Percentiles rank a stretch among this genome's conserved stretches.
These are phyloP conservation scores for Candida manassasensis DNA, from an alignment of 805 yeast genomes.

Conservation along the genomic window DNA sequence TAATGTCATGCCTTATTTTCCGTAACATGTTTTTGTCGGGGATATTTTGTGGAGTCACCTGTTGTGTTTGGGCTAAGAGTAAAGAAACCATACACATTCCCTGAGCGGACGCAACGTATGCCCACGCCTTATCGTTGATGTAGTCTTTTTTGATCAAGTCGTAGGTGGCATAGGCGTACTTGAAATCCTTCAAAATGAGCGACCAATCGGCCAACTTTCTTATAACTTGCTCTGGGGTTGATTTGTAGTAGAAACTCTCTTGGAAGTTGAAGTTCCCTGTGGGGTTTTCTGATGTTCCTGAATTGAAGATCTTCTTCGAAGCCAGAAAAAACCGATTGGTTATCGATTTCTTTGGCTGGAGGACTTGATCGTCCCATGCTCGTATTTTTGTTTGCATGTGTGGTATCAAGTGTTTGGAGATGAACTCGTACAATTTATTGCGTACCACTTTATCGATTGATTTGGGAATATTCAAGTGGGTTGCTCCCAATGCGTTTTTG, in stretches of 20 bases:
- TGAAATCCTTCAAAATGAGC: constrained; percentile 84
- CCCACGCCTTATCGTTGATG: constrained; percentile 73
- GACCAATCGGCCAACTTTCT: constrained; percentile 91
- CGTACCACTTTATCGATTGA: constrained; percentile 38
- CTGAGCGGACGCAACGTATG: constrained; percentile 74
- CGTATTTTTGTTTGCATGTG: constrained; percentile 82
- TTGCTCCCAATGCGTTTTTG: constrained; percentile 6
- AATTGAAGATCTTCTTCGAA: constrained; percentile 49
- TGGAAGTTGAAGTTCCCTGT: constrained; percentile 38
- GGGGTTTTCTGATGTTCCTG: constrained; percentile 4
- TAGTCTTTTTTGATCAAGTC: constrained; percentile 79
- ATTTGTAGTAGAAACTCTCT: constrained; percentile 56
- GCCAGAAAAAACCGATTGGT: constrained; percentile 70
- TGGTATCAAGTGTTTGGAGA: constrained; percentile 56
- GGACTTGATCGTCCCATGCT: constrained; percentile 78
- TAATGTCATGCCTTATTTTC: constrained; percentile 49
- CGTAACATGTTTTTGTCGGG: constrained; percentile 39
- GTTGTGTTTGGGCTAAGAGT: constrained; percentile 52
- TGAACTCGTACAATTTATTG: constrained; percentile 41
- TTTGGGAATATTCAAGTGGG: constrained; percentile 23
- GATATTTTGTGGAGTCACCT: constrained; percentile 25
- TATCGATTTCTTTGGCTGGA: constrained; percentile 71
- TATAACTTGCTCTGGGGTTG: constrained; percentile 65
- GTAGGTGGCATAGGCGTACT: constrained; percentile 76
- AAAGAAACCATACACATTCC: constrained; percentile 80